A percentile compares a stretch with the other conserved stretches of the same genome.
These are phyloP conservation scores for Neopestalotiopsis sp. DNA, from an alignment of 2,329 filamentous ascomycete genomes.

Conservation along the genomic window DNA sequence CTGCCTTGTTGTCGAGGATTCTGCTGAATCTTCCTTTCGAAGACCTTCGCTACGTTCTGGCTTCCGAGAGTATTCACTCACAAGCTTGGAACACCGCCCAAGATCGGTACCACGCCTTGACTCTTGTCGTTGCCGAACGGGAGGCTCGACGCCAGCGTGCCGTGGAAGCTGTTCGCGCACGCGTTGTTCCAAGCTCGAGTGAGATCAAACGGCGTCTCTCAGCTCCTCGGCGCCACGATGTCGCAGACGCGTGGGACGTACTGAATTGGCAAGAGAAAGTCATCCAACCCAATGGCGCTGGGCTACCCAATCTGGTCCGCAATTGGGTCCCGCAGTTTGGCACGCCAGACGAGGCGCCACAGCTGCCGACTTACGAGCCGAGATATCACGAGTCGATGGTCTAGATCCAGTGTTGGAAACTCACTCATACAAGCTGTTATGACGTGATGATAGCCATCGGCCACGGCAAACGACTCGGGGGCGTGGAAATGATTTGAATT, in stretches of 20 bases:
- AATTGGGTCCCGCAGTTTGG: conserved; percentile 47
- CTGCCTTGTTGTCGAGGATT: conserved; percentile 65
- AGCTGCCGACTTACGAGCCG: conserved; percentile 23
- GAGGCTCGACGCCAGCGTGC: conserved; percentile 58
- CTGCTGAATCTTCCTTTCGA: conserved; percentile 73
- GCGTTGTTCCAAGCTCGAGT: conserved; percentile 39
- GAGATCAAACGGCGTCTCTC: conserved; percentile 40
- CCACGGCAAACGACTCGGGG: not conserved
- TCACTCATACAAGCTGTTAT: conserved; percentile 24
- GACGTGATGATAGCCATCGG: conserved; percentile 27
- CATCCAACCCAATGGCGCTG: conserved; percentile 40
- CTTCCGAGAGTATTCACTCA: conserved; percentile 60
- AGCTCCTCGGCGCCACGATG: conserved; percentile 43
- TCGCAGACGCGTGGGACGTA: conserved; percentile 49
- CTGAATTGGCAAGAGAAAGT: conserved; percentile 56
- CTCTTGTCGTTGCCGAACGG: conserved; percentile 58
- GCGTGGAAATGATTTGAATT: conserved; percentile 20
- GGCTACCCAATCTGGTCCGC: conserved; percentile 48
- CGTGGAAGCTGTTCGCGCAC: conserved; percentile 47
- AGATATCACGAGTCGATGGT: conserved; percentile 34
- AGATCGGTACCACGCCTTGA: conserved; percentile 53
- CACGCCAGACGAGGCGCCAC: conserved; percentile 22
- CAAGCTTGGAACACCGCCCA: conserved; percentile 55
- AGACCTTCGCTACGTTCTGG: conserved; percentile 68
- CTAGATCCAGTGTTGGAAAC: conserved; percentile 22